Conservation (phyloP, 352 stramenopile genomes). For the Phytophthora vignae region DNA sequence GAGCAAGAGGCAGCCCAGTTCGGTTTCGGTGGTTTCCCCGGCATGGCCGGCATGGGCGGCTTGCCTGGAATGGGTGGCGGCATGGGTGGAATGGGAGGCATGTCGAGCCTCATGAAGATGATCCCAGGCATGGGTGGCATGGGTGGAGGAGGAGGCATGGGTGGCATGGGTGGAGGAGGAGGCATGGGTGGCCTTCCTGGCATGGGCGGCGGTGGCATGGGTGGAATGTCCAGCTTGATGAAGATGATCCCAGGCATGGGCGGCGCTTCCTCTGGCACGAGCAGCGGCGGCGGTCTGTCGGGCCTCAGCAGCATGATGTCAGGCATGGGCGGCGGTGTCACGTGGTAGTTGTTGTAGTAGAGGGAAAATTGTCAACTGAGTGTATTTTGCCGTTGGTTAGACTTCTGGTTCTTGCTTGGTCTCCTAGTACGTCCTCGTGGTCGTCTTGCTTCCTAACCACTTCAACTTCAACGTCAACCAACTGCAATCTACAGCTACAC, state of each 20-base stretch:
- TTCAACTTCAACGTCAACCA: no score
- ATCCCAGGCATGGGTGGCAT: conserved; percentile 9
- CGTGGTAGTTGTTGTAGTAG: no score
- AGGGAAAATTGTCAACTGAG: not conserved
- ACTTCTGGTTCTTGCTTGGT: not conserved
- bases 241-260: conserved; percentile 10
- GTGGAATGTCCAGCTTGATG: not conserved
- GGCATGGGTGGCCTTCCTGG: not conserved
- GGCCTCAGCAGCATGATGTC: not conserved
- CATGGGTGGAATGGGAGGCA: not conserved
- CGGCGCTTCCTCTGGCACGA: not conserved
- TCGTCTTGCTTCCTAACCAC: no score
- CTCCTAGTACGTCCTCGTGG: no score
- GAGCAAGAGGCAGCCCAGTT: not conserved
- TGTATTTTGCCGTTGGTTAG: not conserved
- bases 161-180: not conserved
- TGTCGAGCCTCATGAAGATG: no score
- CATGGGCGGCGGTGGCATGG: not conserved
- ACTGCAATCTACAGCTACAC: no score
- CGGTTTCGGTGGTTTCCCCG: not conserved
- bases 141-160: not conserved
- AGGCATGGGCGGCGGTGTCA: not conserved
- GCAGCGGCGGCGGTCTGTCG: not conserved
- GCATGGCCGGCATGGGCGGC: not conserved
- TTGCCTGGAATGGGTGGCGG: conserved; percentile 1